A percentile compares a stretch with the other conserved stretches of the same genome.
These are phyloP conservation scores for Wickerhamomyces sp. DNA, from an alignment of 1,139 yeast genomes.

Conservation along the genomic window DNA sequence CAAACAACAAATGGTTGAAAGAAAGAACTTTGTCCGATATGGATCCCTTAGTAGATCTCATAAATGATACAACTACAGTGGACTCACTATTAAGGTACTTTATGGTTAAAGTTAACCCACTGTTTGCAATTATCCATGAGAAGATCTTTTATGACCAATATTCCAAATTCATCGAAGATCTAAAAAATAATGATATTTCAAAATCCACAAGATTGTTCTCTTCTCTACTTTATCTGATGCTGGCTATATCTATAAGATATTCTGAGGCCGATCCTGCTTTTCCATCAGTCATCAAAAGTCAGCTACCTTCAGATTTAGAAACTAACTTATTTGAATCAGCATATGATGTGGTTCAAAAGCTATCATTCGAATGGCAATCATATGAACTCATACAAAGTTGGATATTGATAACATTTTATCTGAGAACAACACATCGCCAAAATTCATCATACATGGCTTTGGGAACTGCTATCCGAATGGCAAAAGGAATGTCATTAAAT, in stretches of 20 bases:
- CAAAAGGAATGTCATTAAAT: slow-evolving; percentile 51
- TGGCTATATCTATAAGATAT: slow-evolving; percentile 51
- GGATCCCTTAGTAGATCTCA: slow-evolving; percentile 10
- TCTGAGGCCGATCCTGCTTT: slow-evolving; percentile 38
- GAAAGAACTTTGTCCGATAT: slow-evolving; percentile 27
- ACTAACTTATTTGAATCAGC: slow-evolving; percentile 50
- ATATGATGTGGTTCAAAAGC: slow-evolving; percentile 40
- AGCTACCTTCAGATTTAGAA: slow-evolving; percentile 39
- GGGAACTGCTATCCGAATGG: slow-evolving; percentile 51
- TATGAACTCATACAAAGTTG: slow-evolving; percentile 63
- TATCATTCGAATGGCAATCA: slow-evolving; percentile 66
- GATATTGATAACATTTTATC: slow-evolving; percentile 50
- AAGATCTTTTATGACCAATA: slow-evolving; percentile 50
- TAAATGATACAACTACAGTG: slow-evolving; percentile 17
- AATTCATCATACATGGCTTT: slow-evolving; percentile 50
- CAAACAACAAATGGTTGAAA: slow-evolving; percentile 48
- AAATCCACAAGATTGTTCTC: slow-evolving; percentile 36
- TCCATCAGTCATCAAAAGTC: slow-evolving; percentile 7
- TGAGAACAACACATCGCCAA: slow-evolving; percentile 55
- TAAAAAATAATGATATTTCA: slow-evolving; percentile 22
- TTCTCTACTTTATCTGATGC: slow-evolving; percentile 47
- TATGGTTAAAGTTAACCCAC: slow-evolving; percentile 49
- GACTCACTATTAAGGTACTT: slow-evolving; percentile 37
- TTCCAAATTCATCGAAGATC: slow-evolving; percentile 31
- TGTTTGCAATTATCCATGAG: slow-evolving; percentile 52